Evolutionary conservation across 2,329 filamentous ascomycete species (phyloP).

Genomic region (Exophiala mesophila): DNA sequence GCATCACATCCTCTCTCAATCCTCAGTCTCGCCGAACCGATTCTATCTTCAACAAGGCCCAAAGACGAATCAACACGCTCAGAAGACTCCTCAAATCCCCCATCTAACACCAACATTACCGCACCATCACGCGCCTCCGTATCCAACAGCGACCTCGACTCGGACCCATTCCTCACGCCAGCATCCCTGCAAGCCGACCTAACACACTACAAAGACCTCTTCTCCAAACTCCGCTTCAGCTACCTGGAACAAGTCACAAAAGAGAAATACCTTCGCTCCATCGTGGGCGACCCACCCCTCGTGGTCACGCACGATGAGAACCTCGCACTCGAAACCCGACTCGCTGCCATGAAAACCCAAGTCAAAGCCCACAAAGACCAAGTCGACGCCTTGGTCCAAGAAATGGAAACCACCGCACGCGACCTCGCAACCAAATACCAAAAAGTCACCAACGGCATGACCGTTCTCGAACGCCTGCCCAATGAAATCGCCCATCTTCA

Average conservation of each 20-base stretch:
- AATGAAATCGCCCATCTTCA: slow-evolving; percentile 40
- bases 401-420: slow-evolving; percentile 65
- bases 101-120: neutral
- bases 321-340: slow-evolving; percentile 65
- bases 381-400: slow-evolving; percentile 66
- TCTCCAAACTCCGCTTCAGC: slow-evolving; percentile 91
- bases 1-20: slow-evolving; percentile 34
- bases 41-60: slow-evolving; percentile 12
- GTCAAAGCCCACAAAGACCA: slow-evolving; percentile 77
- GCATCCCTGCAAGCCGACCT: slow-evolving; percentile 77
- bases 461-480: slow-evolving; percentile 37
- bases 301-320: slow-evolving; percentile 83
- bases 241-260: slow-evolving; percentile 99
- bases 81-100: neutral
- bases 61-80: slow-evolving; percentile 5
- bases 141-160: slow-evolving; percentile 51
- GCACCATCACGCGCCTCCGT: neutral
- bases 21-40: slow-evolving; percentile 27
- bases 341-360: slow-evolving; percentile 64
- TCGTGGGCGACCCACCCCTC: slow-evolving; percentile 82
- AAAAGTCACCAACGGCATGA: slow-evolving; percentile 43
- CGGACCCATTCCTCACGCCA: slow-evolving; percentile 57
- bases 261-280: slow-evolving; percentile 91
- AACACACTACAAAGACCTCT: slow-evolving; percentile 82
- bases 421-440: slow-evolving; percentile 56